Evolutionary conservation across 176 grass and related monocot species (phyloP).

Genomic region (Areca catechu): DNA sequence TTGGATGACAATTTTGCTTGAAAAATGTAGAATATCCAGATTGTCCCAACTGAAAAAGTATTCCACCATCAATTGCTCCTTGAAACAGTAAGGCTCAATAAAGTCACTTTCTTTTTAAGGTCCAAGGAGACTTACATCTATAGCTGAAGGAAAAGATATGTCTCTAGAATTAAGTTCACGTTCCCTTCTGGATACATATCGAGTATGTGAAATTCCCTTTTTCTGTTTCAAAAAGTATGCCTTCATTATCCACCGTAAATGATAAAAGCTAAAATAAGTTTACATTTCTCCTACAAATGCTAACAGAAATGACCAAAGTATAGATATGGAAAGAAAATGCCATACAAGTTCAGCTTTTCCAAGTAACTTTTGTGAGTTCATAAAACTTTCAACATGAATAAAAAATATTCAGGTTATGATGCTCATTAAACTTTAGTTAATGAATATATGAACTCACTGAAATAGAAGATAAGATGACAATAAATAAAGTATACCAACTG

Average conservation of each 20-base stretch:
- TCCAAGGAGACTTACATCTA: slow-evolving; percentile 35
- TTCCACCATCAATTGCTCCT: slow-evolving; percentile 1
- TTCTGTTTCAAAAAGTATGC: slow-evolving; percentile 21
- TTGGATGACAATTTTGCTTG: slow-evolving; percentile 14
- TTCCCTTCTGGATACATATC: slow-evolving; percentile 26
- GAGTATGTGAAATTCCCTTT: slow-evolving; percentile 32
- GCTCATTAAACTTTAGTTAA: too few species aligned
- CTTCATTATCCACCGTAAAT: slow-evolving; percentile 16
- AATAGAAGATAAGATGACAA: background rate
- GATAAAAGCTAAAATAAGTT: too few species aligned
- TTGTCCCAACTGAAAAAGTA: slow-evolving; percentile 32
- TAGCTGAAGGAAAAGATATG: slow-evolving; percentile 10
- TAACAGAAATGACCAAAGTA: too few species aligned
- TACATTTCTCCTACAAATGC: too few species aligned
- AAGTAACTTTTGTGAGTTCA: too few species aligned
- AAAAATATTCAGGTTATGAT: too few species aligned
- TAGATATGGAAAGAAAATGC: too few species aligned
- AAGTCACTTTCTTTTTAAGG: background rate
- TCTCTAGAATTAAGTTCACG: slow-evolving; percentile 17
- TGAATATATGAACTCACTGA: too few species aligned
- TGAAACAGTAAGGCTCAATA: background rate
- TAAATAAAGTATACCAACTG: background rate
- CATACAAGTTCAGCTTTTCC: too few species aligned
- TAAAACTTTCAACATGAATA: too few species aligned
- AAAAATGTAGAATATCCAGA: slow-evolving; percentile 12